Base-by-base conservation (phyloP, 2,329 filamentous ascomycete genomes). In the Aspergillus ochraceoroseus region DNA sequence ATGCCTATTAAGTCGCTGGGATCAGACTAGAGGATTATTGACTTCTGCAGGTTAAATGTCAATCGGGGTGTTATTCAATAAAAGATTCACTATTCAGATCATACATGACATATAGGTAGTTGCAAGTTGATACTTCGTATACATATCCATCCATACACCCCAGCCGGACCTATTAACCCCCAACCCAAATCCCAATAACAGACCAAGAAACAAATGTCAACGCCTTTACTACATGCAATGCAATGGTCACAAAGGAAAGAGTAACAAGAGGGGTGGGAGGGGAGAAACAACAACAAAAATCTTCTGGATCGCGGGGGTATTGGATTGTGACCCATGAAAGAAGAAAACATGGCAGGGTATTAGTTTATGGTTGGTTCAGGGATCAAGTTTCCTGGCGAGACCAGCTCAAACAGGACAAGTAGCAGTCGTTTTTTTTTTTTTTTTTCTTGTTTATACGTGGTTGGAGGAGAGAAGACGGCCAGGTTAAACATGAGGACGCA, bases 401-500 rank as follows among this genome's bases (percentile, higher is more conserved):
- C 41, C 41, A 44, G 41, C 41, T 44, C 41, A 44, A 42, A 36
- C 19, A 36, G 18, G 20, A 23, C 32, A 27, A 25, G 15, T 25
- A 23, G 31, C 13, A 32, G 26, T 37, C 34, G 33, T 32, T 25
- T 27, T 34, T 20, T n/a, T n/a, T n/a, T n/a, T n/a, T n/a, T n/a
- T n/a, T n/a, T n/a, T n/a, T n/a, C n/a, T n/a, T n/a, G n/a, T n/a
- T n/a, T n/a, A n/a, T n/a, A n/a, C n/a, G n/a, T n/a, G n/a, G n/a
- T n/a, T n/a, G 13, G 23, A 48, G 43, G 31, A 45, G 38, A 42
- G 42, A 12, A 15, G 14, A 30, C 11, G 18, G 17, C 19, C 19
- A 37, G 17, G 20, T 49, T 47, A 51, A 18, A 45, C 49, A 43
- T 60, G 54, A 19, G 56, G 51, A 22, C 65, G 62, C 35, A 58